phyloP scores from a whole-genome alignment of 768 basidiomycete genomes.

The Boletus coccyginus region DNA sequence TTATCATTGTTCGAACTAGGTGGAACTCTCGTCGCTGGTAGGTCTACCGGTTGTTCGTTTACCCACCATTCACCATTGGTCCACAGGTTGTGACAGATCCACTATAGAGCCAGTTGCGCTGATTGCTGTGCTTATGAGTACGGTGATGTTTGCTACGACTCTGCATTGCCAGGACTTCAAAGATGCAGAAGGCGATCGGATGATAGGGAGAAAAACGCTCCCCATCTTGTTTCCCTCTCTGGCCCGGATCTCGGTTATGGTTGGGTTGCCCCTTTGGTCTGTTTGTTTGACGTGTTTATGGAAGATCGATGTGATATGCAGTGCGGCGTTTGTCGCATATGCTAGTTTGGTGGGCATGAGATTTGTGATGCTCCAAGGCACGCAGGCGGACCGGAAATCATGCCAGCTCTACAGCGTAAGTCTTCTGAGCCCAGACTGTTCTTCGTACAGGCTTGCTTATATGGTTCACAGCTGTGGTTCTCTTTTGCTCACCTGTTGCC shows the following conservation, averaged over 20 bases:
- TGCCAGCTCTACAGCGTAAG: slow-evolving; percentile 33
- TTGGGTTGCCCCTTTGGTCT: slow-evolving; percentile 31
- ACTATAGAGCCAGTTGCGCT: slow-evolving; percentile 24
- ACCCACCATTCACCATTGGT: not conserved
- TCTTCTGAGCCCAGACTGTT: not conserved
- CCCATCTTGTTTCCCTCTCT: slow-evolving; percentile 42
- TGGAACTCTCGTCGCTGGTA: slow-evolving; percentile 37
- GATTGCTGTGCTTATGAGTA: slow-evolving; percentile 31
- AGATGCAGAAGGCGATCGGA: slow-evolving; percentile 42
- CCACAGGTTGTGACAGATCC: slow-evolving; percentile 23
- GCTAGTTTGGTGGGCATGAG: slow-evolving; percentile 24
- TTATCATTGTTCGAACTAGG: slow-evolving; percentile 38
- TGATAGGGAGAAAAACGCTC: slow-evolving; percentile 39
- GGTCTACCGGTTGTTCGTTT: not conserved
- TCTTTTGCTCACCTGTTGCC: slow-evolving; percentile 31
- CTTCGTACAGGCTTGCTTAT: not conserved
- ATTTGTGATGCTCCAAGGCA: slow-evolving; percentile 21
- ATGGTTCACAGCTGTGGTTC: slow-evolving; percentile 26
- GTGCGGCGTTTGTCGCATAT: slow-evolving; percentile 25
- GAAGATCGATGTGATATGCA: slow-evolving; percentile 26
- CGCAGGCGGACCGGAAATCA: slow-evolving; percentile 26
- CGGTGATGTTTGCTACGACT: slow-evolving; percentile 36
- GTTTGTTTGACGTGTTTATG: slow-evolving; percentile 25
- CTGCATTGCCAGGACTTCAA: slow-evolving; percentile 36
- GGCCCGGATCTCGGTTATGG: slow-evolving; percentile 25